Conservation (phyloP, 192 early-diverging fungal species). For the Backusella tuberculispora region DNA sequence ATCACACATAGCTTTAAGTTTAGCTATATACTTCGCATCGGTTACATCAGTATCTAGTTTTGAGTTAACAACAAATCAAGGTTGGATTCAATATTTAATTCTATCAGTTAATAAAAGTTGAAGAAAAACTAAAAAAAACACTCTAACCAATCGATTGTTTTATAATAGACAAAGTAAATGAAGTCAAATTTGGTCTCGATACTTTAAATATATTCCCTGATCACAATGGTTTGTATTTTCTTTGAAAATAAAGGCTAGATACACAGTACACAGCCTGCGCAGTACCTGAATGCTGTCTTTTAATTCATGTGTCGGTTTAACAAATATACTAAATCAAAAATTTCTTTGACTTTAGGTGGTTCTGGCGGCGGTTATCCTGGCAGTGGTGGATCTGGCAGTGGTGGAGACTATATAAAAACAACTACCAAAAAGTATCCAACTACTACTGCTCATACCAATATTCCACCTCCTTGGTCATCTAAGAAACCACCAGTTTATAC, state of each 20-base stretch:
- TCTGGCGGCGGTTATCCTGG: neutral
- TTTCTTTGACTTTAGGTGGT: too few relatives aligned
- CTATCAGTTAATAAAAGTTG: neutral
- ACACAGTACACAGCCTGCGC: neutral
- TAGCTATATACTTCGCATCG: neutral
- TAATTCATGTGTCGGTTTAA: too few relatives aligned
- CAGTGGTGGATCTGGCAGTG: neutral
- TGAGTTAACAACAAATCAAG: neutral
- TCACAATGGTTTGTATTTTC: neutral
- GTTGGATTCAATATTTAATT: neutral
- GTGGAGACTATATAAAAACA: neutral
- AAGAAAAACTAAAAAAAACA: neutral
- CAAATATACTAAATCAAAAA: too few relatives aligned
- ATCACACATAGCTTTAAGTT: neutral
- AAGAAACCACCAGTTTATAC: neutral
- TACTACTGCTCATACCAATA: too few relatives aligned
- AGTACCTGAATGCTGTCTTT: neutral
- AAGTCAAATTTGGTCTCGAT: neutral
- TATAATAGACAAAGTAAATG: neutral
- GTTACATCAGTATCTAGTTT: neutral
- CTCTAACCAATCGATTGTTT: too few relatives aligned
- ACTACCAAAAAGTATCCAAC: neutral
- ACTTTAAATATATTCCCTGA: conserved; percentile 4
- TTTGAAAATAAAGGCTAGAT: neutral
- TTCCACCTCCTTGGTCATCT: too few relatives aligned